These are phyloP conservation scores for Trichophyton schoenleinii DNA, from an alignment of 2,329 filamentous ascomycete genomes.

Conservation along the genomic window DNA sequence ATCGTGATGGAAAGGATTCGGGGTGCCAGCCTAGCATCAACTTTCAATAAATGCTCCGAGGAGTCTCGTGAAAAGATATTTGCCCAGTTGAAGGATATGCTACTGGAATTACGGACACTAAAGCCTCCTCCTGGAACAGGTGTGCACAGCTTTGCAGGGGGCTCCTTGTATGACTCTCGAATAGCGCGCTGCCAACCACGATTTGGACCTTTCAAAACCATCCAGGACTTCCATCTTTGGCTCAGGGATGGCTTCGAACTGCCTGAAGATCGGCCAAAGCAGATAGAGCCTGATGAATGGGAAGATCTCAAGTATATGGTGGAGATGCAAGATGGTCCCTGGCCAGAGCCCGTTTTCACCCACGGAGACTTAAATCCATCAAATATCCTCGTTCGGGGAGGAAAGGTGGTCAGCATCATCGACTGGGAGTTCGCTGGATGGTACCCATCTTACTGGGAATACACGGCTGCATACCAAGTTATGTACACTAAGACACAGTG, in stretches of 20 bases:
- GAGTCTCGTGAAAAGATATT: conserved; percentile 7
- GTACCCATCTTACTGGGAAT: conserved; percentile 7
- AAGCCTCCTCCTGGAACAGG: conserved; percentile 6
- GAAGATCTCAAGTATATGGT: conserved; percentile 25
- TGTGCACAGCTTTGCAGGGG: conserved; percentile 9
- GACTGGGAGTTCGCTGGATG: conserved; percentile 8
- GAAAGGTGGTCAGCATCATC: conserved; percentile 10
- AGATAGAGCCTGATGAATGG: conserved; percentile 15
- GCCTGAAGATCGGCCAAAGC: conserved; percentile 4
- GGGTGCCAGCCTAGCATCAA: conserved; percentile 18
- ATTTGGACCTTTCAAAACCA: conserved; percentile 24
- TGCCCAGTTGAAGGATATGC: conserved; percentile 9
- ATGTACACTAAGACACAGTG: conserved; percentile 13
- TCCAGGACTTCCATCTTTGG: conserved; percentile 23
- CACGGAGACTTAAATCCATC: conserved; percentile 33
- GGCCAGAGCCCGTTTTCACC: conserved; percentile 33
- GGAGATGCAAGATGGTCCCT: conserved; percentile 25
- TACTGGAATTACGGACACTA: conserved; percentile 13
- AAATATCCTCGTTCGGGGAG: conserved; percentile 18
- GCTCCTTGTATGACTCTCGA: background rate
- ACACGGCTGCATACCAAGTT: background rate
- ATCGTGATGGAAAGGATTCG: conserved; percentile 37
- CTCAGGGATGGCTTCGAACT: conserved; percentile 19
- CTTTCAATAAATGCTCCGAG: conserved; percentile 12
- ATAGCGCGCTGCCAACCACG: background rate